phyloP scores from a whole-genome alignment of 495 filamentous ascomycete species.

The Trichoderma virens region DNA sequence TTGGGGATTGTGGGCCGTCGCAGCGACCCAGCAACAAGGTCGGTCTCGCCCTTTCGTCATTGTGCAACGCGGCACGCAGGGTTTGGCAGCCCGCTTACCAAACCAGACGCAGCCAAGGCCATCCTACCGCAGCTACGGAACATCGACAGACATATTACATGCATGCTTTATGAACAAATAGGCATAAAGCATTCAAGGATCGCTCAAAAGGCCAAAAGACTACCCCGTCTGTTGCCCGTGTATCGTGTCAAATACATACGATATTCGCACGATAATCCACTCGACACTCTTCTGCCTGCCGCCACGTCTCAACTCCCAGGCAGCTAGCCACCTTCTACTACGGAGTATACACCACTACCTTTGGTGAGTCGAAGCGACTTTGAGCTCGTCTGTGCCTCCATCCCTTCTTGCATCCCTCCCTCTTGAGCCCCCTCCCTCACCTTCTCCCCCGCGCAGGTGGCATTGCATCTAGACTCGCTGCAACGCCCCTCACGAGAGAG shows the following conservation, averaged over 20 bases:
- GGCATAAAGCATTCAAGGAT: neutral
- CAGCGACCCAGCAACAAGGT: neutral
- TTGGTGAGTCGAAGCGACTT: neutral
- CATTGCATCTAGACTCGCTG: neutral
- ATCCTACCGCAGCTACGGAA: constrained; percentile 1
- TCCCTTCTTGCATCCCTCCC: constrained; percentile 6
- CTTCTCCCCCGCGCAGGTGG: constrained; percentile 1
- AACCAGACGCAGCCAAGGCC: neutral
- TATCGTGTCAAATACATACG: neutral
- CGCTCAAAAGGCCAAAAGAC: no score
- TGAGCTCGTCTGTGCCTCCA: neutral
- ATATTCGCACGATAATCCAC: neutral
- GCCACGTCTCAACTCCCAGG: no score
- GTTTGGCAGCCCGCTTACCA: constrained; percentile 1
- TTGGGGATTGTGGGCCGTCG: neutral
- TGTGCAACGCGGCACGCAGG: constrained; percentile 7
- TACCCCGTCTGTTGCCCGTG: neutral
- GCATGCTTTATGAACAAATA: neutral
- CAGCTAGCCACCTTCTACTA: no score
- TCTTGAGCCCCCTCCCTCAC: neutral
- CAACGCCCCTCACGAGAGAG: neutral
- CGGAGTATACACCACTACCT: no score
- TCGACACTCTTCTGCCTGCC: neutral
- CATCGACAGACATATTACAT: neutral
- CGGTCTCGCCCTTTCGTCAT: constrained; percentile 7